Evolutionary conservation across 2,329 filamentous ascomycete genomes (phyloP), one percentile per base, ranked within the genome.

Genomic region (Clathrospora elynae): DNA sequence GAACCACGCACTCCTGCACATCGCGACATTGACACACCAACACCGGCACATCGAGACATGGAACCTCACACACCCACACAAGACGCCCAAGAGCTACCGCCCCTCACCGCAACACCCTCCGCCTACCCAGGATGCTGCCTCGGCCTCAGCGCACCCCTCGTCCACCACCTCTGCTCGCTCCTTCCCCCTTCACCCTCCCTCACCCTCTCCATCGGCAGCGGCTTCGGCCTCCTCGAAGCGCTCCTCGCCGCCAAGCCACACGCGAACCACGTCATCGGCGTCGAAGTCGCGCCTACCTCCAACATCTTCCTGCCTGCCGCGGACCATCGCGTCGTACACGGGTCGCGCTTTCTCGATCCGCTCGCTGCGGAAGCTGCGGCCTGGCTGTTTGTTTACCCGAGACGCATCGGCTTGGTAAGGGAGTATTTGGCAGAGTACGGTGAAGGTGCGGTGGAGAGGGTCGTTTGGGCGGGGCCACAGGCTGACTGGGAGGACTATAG

Each of bases 311-410:
- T 81, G 5, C 66, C 72, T 1, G 59, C 64, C 13, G 48, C 72
- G 10, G 55, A 69, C 10, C 68, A 78, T 53, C 59, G 73, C 29
- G 53, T 67, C 6, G 78, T 80, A 5, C 42, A 61, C 6, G 75
- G 74, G 2, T 73, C 75, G 1, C 73, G 73, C 56, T 72, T 70
- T 20, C 51, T 78, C 6, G 71, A 71, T 37, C 41, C 68, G 1
- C 62, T 73, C 8, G 76, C 75, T 3, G 47, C 61, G 4, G 50
- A 71, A n/a, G 75, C 75, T 6, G 45, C 53, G 1, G 67, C 65
- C n/a, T 75, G 78, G 73, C 61, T 81, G 46, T 80, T 81, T 61
- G 74, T 80, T 17, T 81, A 81, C 52, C 78, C 78, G 1, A 72
- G 77, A 10, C 66, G 75, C n/a, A 68, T 75, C 3, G 69, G 60